Conservation (phyloP, 2,329 filamentous ascomycete genomes). For the Alternaria sp. region DNA sequence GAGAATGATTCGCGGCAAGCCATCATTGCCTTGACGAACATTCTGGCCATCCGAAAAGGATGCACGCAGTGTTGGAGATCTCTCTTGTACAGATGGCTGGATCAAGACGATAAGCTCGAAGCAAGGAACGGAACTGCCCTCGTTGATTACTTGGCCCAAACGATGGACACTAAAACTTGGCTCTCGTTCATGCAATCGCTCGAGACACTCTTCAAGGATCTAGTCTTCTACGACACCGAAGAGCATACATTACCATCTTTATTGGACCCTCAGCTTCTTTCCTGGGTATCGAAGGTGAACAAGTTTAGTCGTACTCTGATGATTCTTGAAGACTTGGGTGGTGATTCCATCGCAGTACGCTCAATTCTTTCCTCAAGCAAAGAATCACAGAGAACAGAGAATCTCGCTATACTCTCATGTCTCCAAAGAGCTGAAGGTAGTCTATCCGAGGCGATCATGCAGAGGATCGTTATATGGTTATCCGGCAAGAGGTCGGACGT, state of each 20-base stretch:
- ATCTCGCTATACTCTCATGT: constrained; percentile 26
- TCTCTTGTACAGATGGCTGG: constrained; percentile 28
- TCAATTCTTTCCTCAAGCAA: constrained; percentile 25
- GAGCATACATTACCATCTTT: constrained; percentile 17
- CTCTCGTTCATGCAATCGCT: constrained; percentile 29
- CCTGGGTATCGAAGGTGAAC: constrained; percentile 6
- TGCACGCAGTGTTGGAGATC: constrained; percentile 31
- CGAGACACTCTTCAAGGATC: constrained; percentile 27
- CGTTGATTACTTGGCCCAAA: constrained; percentile 24
- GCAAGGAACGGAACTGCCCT: neutral
- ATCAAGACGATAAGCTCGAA: constrained; percentile 12
- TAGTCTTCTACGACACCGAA: constrained; percentile 10
- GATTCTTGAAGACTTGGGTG: constrained; percentile 28
- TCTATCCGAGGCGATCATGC: constrained; percentile 30
- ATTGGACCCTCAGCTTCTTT: constrained; percentile 9
- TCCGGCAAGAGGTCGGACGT: constrained; percentile 16
- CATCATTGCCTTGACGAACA: constrained; percentile 27
- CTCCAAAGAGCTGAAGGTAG: constrained; percentile 19
- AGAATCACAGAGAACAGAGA: constrained; percentile 16
- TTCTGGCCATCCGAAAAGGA: constrained; percentile 20
- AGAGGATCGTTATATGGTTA: constrained; percentile 25
- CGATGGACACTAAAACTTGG: constrained; percentile 34
- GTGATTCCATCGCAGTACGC: constrained; percentile 15
- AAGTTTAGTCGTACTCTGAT: constrained; percentile 21
- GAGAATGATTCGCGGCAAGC: constrained; percentile 9